Base-by-base conservation (phyloP, 179 eudicot species). In the Beta macrorhiza region DNA sequence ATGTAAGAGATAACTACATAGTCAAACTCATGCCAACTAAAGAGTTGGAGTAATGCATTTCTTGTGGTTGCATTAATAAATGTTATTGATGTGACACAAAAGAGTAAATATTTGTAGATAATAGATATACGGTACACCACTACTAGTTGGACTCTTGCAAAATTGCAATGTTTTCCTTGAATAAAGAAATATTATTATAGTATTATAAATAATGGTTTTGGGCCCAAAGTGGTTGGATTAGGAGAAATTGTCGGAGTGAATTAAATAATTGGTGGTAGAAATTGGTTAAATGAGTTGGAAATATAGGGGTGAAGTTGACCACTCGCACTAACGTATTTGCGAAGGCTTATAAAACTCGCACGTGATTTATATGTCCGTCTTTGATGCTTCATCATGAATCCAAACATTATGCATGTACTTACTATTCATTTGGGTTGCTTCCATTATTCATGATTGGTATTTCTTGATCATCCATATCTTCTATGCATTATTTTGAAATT, bases 191-290 rank as follows among this genome's bases (percentile, higher is more conserved):
- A 12, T 29, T 3, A 65, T 64, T 9, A 29, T 17, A 62, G 42
- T 37, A 3, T 17, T 29, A 63, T 29, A 3, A 16, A 5, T 5
- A n/a, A 14, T 1, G 71, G 5, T 13, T 6, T 32, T 15, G 72
- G 72, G 20, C 20, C 72, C 8, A 37, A 5, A 37, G 49, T 67
- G 42, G 72, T 67, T 67, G 72, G 49, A 67, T 67, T 67, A 42
- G 49, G 72, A 42, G 47, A 67, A 67, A 67, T 37, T 67, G 72
- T 67, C 72, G 20, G 72, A 14, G 72, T 67, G 19, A 42, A 32
- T 14, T 65, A 12, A 67, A 67, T 29, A 9, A 64, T 22, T 22
- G 2, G 29, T 4, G 12, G 29, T 2, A 29, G 67, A 1, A 62
- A 63, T 22, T 63, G 37, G 65, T 20, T 7, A 65, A 65, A 29